phyloP scores from a whole-genome alignment of 495 filamentous ascomycete species.

The Annulohypoxylon nitens region DNA sequence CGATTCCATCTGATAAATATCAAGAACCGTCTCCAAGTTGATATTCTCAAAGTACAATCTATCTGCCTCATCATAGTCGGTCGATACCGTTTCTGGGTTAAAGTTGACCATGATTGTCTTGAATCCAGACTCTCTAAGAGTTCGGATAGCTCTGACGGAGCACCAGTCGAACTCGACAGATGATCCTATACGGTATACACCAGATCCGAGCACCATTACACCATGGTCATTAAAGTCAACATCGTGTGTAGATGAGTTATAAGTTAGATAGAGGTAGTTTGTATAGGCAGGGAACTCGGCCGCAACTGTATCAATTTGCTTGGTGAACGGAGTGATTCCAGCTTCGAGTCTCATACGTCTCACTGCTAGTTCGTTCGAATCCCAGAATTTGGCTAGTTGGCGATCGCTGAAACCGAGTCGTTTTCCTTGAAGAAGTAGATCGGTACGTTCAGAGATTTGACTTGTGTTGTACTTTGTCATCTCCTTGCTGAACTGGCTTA shows the following conservation, averaged over 20 bases:
- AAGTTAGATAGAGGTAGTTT: constrained; percentile 97
- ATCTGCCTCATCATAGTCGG: constrained; percentile 97
- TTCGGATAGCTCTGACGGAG: constrained; percentile 95
- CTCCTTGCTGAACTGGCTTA: constrained; percentile 86
- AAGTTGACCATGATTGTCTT: constrained; percentile 99
- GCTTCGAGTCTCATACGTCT: constrained; percentile 83
- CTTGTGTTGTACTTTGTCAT: constrained; percentile 79
- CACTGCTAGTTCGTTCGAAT: constrained; percentile 90
- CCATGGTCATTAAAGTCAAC: constrained; percentile 87
- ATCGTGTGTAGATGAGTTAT: constrained; percentile 91
- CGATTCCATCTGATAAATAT: constrained; percentile 92
- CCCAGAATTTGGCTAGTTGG: constrained; percentile 93
- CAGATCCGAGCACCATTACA: constrained; percentile 95
- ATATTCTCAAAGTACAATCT: constrained; percentile 98
- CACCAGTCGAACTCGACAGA: constrained; percentile 99
- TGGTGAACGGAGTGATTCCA: constrained; percentile 88
- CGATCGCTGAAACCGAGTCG: constrained; percentile 93
- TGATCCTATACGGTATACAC: constrained; percentile 97
- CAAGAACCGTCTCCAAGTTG: constrained; percentile 91
- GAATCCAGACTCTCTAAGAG: constrained; percentile 85
- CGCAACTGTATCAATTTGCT: constrained; percentile 98
- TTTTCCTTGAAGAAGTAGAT: constrained; percentile 84
- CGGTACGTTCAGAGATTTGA: constrained; percentile 67
- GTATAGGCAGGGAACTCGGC: constrained; percentile 96
- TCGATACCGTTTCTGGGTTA: constrained; percentile 94